Percentiles rank a stretch among this genome's conserved stretches.
Evolutionary conservation across 1,139 yeast species (phyloP).

Genomic region (Magnusiomyces tetraspermus): DNA sequence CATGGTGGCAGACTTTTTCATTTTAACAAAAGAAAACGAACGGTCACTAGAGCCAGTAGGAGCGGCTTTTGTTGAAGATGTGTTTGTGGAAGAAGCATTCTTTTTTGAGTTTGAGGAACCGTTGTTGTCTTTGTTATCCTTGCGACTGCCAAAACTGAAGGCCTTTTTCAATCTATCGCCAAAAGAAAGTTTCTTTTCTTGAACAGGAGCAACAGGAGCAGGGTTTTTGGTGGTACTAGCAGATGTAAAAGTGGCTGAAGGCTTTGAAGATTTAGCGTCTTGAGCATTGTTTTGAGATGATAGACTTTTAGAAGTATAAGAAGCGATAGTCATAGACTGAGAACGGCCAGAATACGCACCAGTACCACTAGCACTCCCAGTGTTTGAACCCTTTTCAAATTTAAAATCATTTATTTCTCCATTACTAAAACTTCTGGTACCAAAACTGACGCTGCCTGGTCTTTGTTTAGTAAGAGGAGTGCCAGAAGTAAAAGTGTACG

Average conservation of each 20-base stretch:
- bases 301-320: constrained; percentile 8
- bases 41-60: background rate
- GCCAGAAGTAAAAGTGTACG: background rate
- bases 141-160: constrained; percentile 20
- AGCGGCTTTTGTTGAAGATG: too few species aligned
- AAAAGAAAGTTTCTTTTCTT: constrained; percentile 12
- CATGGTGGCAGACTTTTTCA: constrained; percentile 10
- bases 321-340: constrained; percentile 5
- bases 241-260: constrained; percentile 4
- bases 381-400: too few species aligned
- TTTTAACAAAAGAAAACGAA: constrained; percentile 1
- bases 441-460: background rate
- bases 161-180: constrained; percentile 22
- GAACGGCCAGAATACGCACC: background rate
- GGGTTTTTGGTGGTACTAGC: background rate
- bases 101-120: too few species aligned
- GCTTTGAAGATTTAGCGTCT: too few species aligned
- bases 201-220: background rate
- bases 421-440: background rate
- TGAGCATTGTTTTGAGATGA: too few species aligned
- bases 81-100: too few species aligned
- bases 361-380: too few species aligned
- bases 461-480: background rate
- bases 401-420: too few species aligned
- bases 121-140: too few species aligned